A percentile compares a stretch with the other conserved stretches of the same genome.
phyloP scores from a whole-genome alignment of 192 early-diverging fungal species.

The Umbelopsis sp. region DNA sequence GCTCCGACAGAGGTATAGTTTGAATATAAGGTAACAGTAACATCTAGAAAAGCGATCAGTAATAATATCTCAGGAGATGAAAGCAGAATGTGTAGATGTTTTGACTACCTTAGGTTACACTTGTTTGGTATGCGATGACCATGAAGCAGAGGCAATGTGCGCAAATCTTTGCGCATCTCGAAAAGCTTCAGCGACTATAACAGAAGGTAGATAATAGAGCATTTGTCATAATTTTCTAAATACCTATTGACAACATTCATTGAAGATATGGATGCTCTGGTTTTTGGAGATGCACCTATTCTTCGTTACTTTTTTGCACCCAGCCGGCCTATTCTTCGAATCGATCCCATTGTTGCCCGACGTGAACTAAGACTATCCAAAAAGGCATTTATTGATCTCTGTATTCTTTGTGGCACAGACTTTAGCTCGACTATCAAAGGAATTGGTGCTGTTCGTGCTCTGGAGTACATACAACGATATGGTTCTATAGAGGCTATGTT shows the following conservation, averaged over 20 bases:
- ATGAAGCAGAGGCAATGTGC: constrained; percentile 72
- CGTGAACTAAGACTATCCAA: constrained; percentile 50
- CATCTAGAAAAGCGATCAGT: constrained; percentile 50
- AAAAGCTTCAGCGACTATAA: constrained; percentile 57
- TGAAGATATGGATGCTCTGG: constrained; percentile 53
- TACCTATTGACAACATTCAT: constrained; percentile 34
- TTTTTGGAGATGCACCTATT: constrained; percentile 55
- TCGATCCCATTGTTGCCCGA: constrained; percentile 51
- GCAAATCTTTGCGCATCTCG: constrained; percentile 52
- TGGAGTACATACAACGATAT: constrained; percentile 53
- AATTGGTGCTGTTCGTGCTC: constrained; percentile 67
- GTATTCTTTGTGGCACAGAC: constrained; percentile 80
- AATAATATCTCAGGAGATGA: constrained; percentile 48
- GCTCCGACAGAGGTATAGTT: too few relatives aligned
- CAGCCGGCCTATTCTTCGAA: constrained; percentile 39
- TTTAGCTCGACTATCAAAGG: constrained; percentile 64
- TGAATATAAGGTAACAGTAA: too few relatives aligned
- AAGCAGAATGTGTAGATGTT: constrained; percentile 48
- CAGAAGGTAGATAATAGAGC: constrained; percentile 50
- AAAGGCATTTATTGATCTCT: constrained; percentile 64
- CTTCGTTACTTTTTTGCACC: constrained; percentile 45
- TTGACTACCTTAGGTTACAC: constrained; percentile 53
- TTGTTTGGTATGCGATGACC: constrained; percentile 41
- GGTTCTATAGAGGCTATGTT: constrained; percentile 68
- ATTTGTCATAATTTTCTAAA: constrained; percentile 38